Percentiles rank a stretch among this genome's conserved stretches.
Conservation (phyloP, 1,139 yeast genomes). For the Protomyces lactucae-debilis region DNA sequence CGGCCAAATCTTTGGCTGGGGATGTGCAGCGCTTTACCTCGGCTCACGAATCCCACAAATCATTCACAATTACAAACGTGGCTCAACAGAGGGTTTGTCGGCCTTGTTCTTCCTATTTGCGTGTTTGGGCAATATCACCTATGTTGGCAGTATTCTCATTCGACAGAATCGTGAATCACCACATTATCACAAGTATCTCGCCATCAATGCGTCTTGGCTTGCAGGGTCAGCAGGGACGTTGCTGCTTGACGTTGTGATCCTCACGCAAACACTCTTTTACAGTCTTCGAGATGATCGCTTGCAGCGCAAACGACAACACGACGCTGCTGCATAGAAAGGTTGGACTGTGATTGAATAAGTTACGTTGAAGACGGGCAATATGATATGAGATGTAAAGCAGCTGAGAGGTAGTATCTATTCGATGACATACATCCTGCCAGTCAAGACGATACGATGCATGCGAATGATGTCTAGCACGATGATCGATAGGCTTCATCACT, state of each 20-base stretch:
- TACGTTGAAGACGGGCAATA: too few relatives aligned
- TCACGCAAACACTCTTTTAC: constrained; percentile 57
- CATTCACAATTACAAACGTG: constrained; percentile 60
- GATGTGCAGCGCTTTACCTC: constrained; percentile 63
- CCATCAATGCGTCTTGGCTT: constrained; percentile 72
- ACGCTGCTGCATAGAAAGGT: not conserved
- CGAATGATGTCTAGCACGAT: not conserved
- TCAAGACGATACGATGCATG: not conserved
- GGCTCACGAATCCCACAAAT: constrained; percentile 81
- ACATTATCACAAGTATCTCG: constrained; percentile 43
- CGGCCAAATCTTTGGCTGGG: constrained; percentile 69
- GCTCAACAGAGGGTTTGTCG: constrained; percentile 57
- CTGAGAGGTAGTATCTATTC: too few relatives aligned
- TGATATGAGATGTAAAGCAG: too few relatives aligned
- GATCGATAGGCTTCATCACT: not conserved
- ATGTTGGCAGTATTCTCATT: constrained; percentile 63
- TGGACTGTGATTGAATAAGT: not conserved
- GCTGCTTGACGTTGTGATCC: constrained; percentile 74
- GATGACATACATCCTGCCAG: too few relatives aligned
- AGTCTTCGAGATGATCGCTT: constrained; percentile 25
- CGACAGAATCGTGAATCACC: constrained; percentile 35
- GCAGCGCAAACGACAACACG: not conserved
- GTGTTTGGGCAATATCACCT: constrained; percentile 68
- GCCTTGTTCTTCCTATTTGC: constrained; percentile 70
- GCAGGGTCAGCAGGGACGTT: constrained; percentile 89